Conservation (phyloP, 108 stramenopile species). For the Fistulifera pelliculosa region DNA sequence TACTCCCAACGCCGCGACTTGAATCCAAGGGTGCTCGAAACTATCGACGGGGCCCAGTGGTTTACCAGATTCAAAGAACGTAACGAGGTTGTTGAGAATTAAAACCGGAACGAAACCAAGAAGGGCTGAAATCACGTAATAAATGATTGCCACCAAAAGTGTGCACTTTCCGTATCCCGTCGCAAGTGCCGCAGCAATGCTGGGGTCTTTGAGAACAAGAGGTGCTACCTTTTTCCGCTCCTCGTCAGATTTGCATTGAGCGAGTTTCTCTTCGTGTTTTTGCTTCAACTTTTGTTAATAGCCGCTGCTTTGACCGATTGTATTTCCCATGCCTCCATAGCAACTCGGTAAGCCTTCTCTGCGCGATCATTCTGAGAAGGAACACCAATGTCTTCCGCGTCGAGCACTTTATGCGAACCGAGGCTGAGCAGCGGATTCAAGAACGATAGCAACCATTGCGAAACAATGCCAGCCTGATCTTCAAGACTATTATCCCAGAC, state of each 20-base stretch:
- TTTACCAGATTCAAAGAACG: constrained; percentile 55
- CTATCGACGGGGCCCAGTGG: constrained; percentile 1
- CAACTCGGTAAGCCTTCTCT: constrained; percentile 22
- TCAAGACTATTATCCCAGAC: constrained; percentile 43
- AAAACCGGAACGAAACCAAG: constrained; percentile 78
- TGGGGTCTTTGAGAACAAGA: constrained; percentile 30
- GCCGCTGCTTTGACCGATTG: constrained; percentile 29
- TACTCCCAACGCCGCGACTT: constrained; percentile 65
- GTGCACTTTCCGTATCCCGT: constrained; percentile 52
- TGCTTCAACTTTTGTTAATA: constrained; percentile 20
- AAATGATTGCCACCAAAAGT: constrained; percentile 37
- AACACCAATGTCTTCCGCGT: constrained; percentile 60
- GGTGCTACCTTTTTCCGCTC: constrained; percentile 10
- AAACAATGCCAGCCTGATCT: constrained; percentile 45
- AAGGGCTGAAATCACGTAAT: constrained; percentile 61
- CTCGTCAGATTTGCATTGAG: constrained; percentile 15
- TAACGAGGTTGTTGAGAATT: constrained; percentile 73
- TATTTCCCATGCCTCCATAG: constrained; percentile 32
- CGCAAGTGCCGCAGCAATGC: constrained; percentile 42
- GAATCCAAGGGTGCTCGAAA: constrained; percentile 52
- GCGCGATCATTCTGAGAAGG: constrained; percentile 61
- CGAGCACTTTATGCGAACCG: constrained; percentile 61
- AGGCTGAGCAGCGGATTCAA: constrained; percentile 60
- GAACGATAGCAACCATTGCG: constrained; percentile 50
- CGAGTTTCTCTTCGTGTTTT: constrained; percentile 26